phyloP scores from a whole-genome alignment of 2,329 filamentous ascomycete species.

The Didymella pomorum region DNA sequence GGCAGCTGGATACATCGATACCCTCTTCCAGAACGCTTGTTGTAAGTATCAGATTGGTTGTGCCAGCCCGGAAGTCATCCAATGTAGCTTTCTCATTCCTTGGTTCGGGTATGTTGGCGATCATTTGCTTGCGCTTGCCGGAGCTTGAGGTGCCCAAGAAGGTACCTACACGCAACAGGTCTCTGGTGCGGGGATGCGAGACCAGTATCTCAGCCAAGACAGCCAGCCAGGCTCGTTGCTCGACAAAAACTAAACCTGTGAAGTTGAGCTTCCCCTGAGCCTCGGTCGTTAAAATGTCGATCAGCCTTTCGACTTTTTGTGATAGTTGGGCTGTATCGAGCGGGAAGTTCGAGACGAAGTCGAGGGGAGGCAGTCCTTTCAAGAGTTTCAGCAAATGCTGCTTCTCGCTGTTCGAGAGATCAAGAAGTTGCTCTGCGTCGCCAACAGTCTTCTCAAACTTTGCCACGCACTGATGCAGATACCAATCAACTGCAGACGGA shows the following conservation, averaged over 20 bases:
- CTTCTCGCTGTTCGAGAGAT: conserved; percentile 47
- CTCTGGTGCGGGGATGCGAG: conserved; percentile 39
- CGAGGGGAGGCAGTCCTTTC: conserved; percentile 20
- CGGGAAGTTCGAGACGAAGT: background rate
- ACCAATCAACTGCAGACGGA: conserved; percentile 49
- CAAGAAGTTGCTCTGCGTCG: conserved; percentile 36
- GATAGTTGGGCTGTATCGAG: conserved; percentile 38
- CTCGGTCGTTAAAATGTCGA: conserved; percentile 50
- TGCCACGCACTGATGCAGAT: conserved; percentile 48
- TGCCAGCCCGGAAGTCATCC: conserved; percentile 61
- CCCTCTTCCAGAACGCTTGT: conserved; percentile 69
- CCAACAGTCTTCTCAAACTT: conserved; percentile 32
- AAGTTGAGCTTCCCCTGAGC: conserved; percentile 36
- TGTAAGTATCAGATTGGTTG: conserved; percentile 65
- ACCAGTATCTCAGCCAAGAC: conserved; percentile 52
- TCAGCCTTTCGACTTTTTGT: conserved; percentile 47
- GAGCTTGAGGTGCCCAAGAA: conserved; percentile 63
- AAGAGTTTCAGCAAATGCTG: conserved; percentile 44
- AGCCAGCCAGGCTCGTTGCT: conserved; percentile 55
- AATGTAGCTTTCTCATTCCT: conserved; percentile 61
- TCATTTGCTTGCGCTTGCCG: conserved; percentile 53
- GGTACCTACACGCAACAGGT: conserved; percentile 53
- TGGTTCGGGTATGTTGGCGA: conserved; percentile 60
- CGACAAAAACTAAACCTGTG: conserved; percentile 57
- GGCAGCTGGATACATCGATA: conserved; percentile 69